Evolutionary conservation across 106 monocot genomes (phyloP).

Genomic region (Vanilla planifolia): DNA sequence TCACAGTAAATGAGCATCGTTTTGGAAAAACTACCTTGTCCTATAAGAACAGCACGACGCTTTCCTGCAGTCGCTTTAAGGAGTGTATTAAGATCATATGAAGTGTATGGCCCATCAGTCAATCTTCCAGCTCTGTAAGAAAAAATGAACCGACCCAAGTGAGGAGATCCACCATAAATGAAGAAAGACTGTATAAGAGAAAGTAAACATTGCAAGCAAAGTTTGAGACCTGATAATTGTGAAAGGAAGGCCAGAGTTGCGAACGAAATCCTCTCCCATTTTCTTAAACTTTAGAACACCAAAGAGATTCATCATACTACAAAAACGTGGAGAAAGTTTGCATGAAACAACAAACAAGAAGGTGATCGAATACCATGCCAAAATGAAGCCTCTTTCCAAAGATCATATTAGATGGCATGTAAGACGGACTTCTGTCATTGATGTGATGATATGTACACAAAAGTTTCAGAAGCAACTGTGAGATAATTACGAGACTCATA

Average conservation of each 20-base stretch:
- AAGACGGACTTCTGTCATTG: no score
- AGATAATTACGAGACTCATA: no score
- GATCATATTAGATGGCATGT: no score
- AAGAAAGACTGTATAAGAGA: neutral
- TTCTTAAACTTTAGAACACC: conserved; percentile 98
- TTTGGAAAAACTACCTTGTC: conserved; percentile 33
- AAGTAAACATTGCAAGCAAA: neutral
- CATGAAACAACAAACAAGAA: conserved; percentile 3
- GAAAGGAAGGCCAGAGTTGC: conserved; percentile 70
- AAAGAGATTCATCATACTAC: conserved; percentile 95
- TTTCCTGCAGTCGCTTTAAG: conserved; percentile 61
- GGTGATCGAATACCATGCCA: no score
- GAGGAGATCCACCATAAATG: neutral
- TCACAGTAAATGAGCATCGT: neutral
- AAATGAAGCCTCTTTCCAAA: no score
- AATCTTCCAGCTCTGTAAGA: conserved; percentile 49
- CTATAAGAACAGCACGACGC: conserved; percentile 54
- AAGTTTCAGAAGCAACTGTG: no score
- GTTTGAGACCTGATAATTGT: conserved; percentile 80
- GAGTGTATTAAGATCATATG: conserved; percentile 70
- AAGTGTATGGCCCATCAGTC: conserved; percentile 70
- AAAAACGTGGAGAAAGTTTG: neutral
- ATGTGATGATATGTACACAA: no score
- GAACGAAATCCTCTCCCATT: conserved; percentile 92
- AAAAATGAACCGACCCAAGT: neutral